A percentile compares a stretch with the other conserved stretches of the same genome.
These are phyloP conservation scores for Cucurbita maxima DNA, from an alignment of 306 rosid species.

Conservation along the genomic window DNA sequence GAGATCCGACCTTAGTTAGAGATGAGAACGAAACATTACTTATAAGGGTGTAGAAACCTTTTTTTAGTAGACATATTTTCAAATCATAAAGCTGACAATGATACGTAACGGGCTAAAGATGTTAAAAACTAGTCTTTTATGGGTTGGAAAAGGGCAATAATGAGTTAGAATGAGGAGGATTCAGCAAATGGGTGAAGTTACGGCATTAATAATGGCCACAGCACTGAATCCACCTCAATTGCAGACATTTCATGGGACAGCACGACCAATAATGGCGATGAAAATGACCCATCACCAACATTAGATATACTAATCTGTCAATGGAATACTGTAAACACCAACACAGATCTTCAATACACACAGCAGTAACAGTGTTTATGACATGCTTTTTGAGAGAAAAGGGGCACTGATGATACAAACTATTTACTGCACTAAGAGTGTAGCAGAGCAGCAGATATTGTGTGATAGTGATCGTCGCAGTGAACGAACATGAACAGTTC, in stretches of 20 bases:
- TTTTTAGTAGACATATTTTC: too few relatives aligned
- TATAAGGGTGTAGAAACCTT: too few relatives aligned
- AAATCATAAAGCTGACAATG: too few relatives aligned
- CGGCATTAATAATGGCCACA: neutral
- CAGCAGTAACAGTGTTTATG: neutral
- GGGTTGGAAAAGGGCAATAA: neutral
- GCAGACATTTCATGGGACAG: neutral
- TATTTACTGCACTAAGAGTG: neutral
- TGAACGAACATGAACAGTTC: neutral
- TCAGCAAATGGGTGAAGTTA: neutral
- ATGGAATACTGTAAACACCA: neutral
- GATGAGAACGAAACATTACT: too few relatives aligned
- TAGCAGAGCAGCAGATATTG: neutral
- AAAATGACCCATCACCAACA: neutral
- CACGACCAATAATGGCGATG: neutral
- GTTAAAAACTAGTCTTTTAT: too few relatives aligned
- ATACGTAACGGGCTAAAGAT: too few relatives aligned
- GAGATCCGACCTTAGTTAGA: too few relatives aligned
- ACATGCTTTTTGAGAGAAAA: neutral
- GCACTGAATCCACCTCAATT: neutral
- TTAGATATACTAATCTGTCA: neutral
- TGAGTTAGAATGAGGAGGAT: neutral
- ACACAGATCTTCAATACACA: neutral
- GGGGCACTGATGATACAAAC: neutral
- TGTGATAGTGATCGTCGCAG: neutral